Evolutionary conservation across 2,329 filamentous ascomycete genomes (phyloP).

Genomic region (Hyphodiscus sp.): DNA sequence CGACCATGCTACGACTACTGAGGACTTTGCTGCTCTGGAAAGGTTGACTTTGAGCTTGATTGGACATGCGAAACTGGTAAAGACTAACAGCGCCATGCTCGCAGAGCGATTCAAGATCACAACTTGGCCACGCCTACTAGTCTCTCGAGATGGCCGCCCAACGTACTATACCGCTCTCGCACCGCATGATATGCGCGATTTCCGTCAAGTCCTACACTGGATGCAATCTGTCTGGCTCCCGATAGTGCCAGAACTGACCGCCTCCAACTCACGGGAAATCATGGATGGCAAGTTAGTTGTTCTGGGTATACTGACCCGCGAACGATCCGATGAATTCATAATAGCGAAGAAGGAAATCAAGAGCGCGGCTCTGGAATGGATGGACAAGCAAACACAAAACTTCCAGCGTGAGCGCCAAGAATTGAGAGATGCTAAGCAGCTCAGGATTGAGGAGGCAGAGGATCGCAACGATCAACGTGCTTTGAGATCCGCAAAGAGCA

Average conservation of each 20-base stretch:
- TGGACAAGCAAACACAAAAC: constrained; percentile 87
- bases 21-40: constrained; percentile 87
- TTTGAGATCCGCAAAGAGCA: constrained; percentile 79
- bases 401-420: constrained; percentile 94
- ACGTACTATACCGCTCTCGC: constrained; percentile 85
- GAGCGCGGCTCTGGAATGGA: constrained; percentile 93
- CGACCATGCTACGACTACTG: constrained; percentile 85
- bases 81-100: constrained; percentile 73
- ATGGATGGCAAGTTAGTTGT: constrained; percentile 97
- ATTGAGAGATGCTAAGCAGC: constrained; percentile 86
- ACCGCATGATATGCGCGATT: constrained; percentile 88
- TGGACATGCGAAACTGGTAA: constrained; percentile 86
- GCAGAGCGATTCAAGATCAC: constrained; percentile 87
- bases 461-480: constrained; percentile 87
- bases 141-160: constrained; percentile 80
- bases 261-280: constrained; percentile 85
- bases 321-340: constrained; percentile 71
- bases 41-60: constrained; percentile 81
- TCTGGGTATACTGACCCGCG: constrained; percentile 76
- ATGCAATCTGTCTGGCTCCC: constrained; percentile 97
- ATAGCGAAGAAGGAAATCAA: constrained; percentile 84
- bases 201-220: constrained; percentile 74
- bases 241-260: constrained; percentile 88
- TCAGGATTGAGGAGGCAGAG: constrained; percentile 92
- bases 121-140: constrained; percentile 90